Base-by-base conservation (phyloP, 2,329 filamentous ascomycete species). In the Apiospora phragmitis region DNA sequence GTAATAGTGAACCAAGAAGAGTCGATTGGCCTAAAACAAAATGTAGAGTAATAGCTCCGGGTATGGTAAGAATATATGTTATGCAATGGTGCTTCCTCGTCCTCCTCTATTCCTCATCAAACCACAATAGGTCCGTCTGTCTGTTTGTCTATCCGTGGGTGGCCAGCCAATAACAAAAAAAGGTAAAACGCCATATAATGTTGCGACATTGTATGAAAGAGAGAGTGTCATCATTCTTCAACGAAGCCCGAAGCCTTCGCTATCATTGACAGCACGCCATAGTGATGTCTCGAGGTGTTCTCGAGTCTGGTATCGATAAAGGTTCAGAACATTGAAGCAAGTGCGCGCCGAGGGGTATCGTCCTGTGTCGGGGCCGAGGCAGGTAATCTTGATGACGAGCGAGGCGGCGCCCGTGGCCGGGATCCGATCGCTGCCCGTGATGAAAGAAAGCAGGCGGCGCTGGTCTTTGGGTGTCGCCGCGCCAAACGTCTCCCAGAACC, bases 191-290 rank as follows among this genome's bases (percentile, higher is more conserved):
- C 32, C 29, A 18, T 12, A n/a, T 47, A 32, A 59, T 29, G n/a
- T 66, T 29, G 65, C 38, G 24, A 67, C 38, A 29, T 29, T 16
- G 24, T 45, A 9, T 18, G 11, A 66, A 26, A 47, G 18, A 43
- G 4, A 26, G 24, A 41, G 26, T 26, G 55, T 71, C n/a, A 18
- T 55, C 16, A 12, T 55, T 32, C 16, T 66, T 71, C 79, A 95
- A 80, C 95, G 96, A 80, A 98, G 85, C 42, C 94, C 94, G 86
- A 98, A 98, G 3, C 95, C 95, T 80, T 97, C 94, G 77, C 94
- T 97, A 81, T 95, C 94, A 74, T 90, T 85, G n/a, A 97, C 94
- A 4, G 95, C 95, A 73, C 89, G 88, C 94, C 94, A 97, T 42
- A 98, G 83, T 84, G 91, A 90, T 68, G 81, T 83, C 79, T 94